A percentile compares a stretch with the other conserved stretches of the same genome.
These are phyloP conservation scores for Salvia miltiorrhiza DNA, from an alignment of 257 asterid species.

Conservation along the genomic window DNA sequence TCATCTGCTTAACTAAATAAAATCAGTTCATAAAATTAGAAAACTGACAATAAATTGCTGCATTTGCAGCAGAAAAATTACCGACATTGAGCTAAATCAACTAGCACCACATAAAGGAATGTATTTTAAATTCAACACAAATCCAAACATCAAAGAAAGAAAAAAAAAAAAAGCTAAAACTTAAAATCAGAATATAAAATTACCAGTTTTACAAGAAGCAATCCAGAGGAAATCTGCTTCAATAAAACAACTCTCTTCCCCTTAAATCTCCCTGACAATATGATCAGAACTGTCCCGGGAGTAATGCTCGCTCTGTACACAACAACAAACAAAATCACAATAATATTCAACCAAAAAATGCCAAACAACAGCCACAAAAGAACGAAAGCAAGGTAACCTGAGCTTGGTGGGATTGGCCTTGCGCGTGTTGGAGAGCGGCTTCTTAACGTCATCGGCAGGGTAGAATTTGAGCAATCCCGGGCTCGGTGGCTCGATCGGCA, in stretches of 20 bases:
- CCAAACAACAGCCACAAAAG: neutral
- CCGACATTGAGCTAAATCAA: too few relatives aligned
- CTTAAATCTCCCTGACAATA: slow-evolving; percentile 48
- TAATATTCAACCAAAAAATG: neutral
- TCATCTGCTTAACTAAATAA: too few relatives aligned
- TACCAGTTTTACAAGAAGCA: slow-evolving; percentile 57
- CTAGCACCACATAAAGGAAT: too few relatives aligned
- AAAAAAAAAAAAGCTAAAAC: too few relatives aligned
- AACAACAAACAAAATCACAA: neutral
- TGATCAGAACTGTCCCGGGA: slow-evolving; percentile 48
- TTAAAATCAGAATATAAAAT: neutral
- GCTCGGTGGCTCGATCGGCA: too few relatives aligned
- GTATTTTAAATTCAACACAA: neutral
- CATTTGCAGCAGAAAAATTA: too few relatives aligned
- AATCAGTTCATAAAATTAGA: neutral
- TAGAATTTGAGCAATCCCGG: slow-evolving; percentile 19
- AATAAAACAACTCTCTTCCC: slow-evolving; percentile 50
- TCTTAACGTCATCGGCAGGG: too few relatives aligned
- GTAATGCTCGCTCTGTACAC: slow-evolving; percentile 40
- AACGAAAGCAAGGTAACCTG: slow-evolving; percentile 19
- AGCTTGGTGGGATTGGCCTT: slow-evolving; percentile 40
- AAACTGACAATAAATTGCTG: neutral
- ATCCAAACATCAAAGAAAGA: neutral
- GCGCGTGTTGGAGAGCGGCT: too few relatives aligned
- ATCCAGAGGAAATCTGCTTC: slow-evolving; percentile 46